phyloP scores from a whole-genome alignment of 148 eudicot species.

The Nyssa sinensis region DNA sequence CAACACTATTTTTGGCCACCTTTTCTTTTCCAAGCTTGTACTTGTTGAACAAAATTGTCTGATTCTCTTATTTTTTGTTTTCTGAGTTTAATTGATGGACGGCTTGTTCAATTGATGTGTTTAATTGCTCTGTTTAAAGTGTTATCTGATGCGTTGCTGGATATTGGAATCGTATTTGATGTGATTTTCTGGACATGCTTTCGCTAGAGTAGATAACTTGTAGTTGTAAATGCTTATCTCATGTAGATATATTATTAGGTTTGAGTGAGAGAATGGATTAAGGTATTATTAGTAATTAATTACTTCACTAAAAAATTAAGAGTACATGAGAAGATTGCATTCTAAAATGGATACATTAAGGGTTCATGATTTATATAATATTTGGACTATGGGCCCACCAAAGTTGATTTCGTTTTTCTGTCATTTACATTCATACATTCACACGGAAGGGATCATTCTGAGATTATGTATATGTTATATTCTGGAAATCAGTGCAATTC shows the following conservation, averaged over 20 bases:
- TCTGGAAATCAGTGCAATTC: neutral
- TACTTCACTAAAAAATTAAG: neutral
- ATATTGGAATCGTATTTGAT: neutral
- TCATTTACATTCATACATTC: neutral
- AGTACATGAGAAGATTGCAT: slow-evolving; percentile 2
- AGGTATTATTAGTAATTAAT: neutral
- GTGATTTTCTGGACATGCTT: neutral
- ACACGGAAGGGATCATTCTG: neutral
- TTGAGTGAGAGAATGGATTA: neutral
- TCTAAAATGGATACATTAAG: slow-evolving; percentile 8
- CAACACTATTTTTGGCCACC: no score
- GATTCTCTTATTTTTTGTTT: neutral
- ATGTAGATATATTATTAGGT: neutral
- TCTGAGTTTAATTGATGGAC: neutral
- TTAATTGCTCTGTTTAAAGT: no score
- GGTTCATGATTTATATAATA: slow-evolving; percentile 6
- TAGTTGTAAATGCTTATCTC: slow-evolving; percentile 1
- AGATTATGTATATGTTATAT: neutral
- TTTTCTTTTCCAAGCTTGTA: neutral
- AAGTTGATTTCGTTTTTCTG: slow-evolving; percentile 10
- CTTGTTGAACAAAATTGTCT: neutral
- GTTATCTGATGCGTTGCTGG: neutral
- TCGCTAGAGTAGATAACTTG: neutral
- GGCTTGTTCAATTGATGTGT: neutral
- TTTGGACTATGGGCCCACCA: slow-evolving; percentile 7